Conservation (phyloP, 306 rosid genomes). For the Myrica gale region DNA sequence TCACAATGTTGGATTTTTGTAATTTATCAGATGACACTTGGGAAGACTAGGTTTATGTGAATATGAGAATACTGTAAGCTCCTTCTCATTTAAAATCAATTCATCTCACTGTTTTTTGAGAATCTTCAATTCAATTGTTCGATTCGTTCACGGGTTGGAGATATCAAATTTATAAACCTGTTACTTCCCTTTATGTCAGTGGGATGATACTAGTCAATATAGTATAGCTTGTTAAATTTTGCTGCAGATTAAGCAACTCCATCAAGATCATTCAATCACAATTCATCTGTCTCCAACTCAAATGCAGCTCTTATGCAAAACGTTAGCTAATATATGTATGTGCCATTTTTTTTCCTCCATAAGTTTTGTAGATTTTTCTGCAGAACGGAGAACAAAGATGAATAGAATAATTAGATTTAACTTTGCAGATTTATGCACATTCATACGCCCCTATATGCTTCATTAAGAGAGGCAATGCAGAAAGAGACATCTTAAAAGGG, state of each 20-base stretch:
- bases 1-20: slow-evolving; percentile 30
- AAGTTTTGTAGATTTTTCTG: background rate
- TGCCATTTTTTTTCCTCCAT: background rate
- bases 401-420: background rate
- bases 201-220: slow-evolving; percentile 8
- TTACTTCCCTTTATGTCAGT: slow-evolving; percentile 16
- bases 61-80: slow-evolving; percentile 24
- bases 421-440: slow-evolving; percentile 11
- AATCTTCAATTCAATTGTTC: slow-evolving; percentile 15
- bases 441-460: background rate
- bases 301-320: background rate
- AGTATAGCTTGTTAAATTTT: slow-evolving; percentile 2
- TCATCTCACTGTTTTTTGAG: slow-evolving; percentile 30
- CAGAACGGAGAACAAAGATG: background rate
- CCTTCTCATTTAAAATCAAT: slow-evolving; percentile 24
- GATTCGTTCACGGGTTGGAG: slow-evolving; percentile 13
- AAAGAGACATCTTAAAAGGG: background rate
- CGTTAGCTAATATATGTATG: slow-evolving; percentile 4
- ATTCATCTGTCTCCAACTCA: background rate
- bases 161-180: slow-evolving; percentile 3
- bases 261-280: slow-evolving; percentile 5
- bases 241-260: background rate
- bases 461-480: background rate
- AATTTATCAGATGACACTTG: slow-evolving; percentile 17
- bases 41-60: slow-evolving; percentile 32